phyloP scores from a whole-genome alignment of 2,329 filamentous ascomycete species.

The Talaromyces sp. region DNA sequence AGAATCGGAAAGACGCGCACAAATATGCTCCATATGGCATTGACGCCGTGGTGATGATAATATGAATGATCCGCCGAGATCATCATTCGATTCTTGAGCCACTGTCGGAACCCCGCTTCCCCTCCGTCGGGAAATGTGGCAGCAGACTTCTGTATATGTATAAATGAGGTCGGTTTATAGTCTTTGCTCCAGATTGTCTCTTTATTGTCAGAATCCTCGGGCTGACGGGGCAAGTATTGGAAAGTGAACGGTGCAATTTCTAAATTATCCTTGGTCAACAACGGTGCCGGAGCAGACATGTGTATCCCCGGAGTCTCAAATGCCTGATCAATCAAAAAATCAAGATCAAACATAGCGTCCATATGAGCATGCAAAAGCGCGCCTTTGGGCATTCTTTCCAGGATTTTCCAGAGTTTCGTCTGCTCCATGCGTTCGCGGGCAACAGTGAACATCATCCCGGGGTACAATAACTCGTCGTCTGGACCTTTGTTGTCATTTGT shows the following conservation, averaged over 20 bases:
- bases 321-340: conserved; percentile 71
- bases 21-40: conserved; percentile 84
- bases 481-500: conserved; percentile 54
- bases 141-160: conserved; percentile 62
- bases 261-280: conserved; percentile 54
- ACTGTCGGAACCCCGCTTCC: conserved; percentile 67
- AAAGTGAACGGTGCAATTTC: conserved; percentile 61
- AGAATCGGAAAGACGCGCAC: conserved; percentile 69
- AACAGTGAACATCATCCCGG: conserved; percentile 89
- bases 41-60: conserved; percentile 75
- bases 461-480: conserved; percentile 67
- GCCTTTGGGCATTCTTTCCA: conserved; percentile 85
- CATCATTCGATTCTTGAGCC: conserved; percentile 70
- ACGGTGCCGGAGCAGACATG: conserved; percentile 57
- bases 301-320: conserved; percentile 71
- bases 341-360: conserved; percentile 86
- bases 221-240: conserved; percentile 52
- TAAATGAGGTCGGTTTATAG: conserved; percentile 59
- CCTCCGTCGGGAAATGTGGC: conserved; percentile 72
- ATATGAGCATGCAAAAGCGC: conserved; percentile 69
- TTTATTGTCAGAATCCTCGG: conserved; percentile 42
- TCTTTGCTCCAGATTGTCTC: conserved; percentile 62
- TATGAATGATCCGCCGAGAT: conserved; percentile 70
- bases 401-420: conserved; percentile 80
- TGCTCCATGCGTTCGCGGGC: conserved; percentile 82